Percentiles rank a stretch among this genome's conserved stretches.
Evolutionary conservation across 257 asterid genomes (phyloP).

Genomic region (Agastache rugosa): DNA sequence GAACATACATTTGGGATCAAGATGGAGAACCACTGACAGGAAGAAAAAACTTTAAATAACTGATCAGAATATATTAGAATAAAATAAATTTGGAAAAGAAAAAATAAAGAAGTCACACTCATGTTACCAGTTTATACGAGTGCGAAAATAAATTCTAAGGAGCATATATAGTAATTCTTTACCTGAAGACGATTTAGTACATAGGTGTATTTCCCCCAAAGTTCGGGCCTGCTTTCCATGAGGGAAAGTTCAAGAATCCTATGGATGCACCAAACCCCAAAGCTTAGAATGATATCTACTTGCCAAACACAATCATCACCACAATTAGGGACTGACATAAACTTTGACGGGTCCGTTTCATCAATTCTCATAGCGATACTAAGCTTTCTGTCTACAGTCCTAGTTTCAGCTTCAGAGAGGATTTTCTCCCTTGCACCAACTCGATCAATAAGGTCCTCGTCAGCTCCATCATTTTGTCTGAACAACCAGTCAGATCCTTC

Average conservation of each 20-base stretch:
- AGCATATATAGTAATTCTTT: conserved; percentile 6
- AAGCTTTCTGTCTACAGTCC: conserved; percentile 53
- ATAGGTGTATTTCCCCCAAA: conserved; percentile 96
- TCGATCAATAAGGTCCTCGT: conserved; percentile 91
- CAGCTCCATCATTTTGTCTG: conserved; percentile 88
- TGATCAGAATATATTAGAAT: neutral
- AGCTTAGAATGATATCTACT: conserved; percentile 80
- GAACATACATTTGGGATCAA: conserved; percentile 11
- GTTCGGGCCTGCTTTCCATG: conserved; percentile 97
- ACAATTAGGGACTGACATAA: conserved; percentile 78
- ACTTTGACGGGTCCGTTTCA: conserved; percentile 65
- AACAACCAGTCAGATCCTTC: conserved; percentile 95
- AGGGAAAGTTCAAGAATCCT: conserved; percentile 91
- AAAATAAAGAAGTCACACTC: neutral
- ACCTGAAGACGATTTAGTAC: conserved; percentile 99
- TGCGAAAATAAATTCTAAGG: neutral
- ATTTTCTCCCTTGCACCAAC: conserved; percentile 89
- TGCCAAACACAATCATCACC: conserved; percentile 96
- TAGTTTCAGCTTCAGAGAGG: conserved; percentile 69
- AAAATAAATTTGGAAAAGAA: neutral
- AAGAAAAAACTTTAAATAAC: neutral
- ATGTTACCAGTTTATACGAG: neutral
- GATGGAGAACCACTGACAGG: neutral
- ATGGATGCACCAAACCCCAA: conserved; percentile 98
- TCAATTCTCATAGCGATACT: conserved; percentile 46